Evolutionary conservation across 129 eudicot genomes (phyloP).

Genomic region (Centrapalus pauciflorus): DNA sequence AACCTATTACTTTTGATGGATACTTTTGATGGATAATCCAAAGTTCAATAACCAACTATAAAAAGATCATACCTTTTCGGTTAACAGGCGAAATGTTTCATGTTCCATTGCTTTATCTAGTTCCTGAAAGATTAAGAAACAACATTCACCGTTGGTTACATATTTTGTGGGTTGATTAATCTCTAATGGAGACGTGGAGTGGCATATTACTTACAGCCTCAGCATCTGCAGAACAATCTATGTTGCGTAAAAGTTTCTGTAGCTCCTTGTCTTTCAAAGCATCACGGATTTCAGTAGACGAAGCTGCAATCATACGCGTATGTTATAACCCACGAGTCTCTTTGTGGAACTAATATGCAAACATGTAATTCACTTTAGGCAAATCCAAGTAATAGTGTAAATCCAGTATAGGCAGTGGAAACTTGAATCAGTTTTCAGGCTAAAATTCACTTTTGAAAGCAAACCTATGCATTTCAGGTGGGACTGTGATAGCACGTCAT

Average conservation of each 20-base stretch:
- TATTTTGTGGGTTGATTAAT: background rate
- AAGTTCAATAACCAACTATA: background rate
- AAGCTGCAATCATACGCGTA: conserved; percentile 41
- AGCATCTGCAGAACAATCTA: conserved; percentile 54
- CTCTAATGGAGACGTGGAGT: background rate
- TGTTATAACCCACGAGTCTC: background rate
- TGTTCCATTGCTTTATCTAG: conserved; percentile 72
- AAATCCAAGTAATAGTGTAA: background rate
- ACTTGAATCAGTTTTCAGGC: background rate
- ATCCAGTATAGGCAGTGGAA: background rate
- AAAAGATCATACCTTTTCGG: conserved; percentile 56
- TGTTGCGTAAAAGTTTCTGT: conserved; percentile 50
- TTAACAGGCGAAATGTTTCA: conserved; percentile 51
- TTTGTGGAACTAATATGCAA: background rate
- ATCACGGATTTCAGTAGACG: conserved; percentile 61
- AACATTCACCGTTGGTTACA: background rate
- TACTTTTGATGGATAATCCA: background rate
- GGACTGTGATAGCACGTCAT: conserved; percentile 42
- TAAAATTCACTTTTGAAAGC: conserved; percentile 12
- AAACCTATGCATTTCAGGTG: conserved; percentile 68
- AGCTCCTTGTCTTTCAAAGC: conserved; percentile 61
- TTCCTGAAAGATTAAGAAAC: conserved; percentile 34
- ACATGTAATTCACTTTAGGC: background rate
- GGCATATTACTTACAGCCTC: conserved; percentile 37
- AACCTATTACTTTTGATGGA: background rate